phyloP scores from a whole-genome alignment of 148 eudicot species.

The Spergularia bocconei region DNA sequence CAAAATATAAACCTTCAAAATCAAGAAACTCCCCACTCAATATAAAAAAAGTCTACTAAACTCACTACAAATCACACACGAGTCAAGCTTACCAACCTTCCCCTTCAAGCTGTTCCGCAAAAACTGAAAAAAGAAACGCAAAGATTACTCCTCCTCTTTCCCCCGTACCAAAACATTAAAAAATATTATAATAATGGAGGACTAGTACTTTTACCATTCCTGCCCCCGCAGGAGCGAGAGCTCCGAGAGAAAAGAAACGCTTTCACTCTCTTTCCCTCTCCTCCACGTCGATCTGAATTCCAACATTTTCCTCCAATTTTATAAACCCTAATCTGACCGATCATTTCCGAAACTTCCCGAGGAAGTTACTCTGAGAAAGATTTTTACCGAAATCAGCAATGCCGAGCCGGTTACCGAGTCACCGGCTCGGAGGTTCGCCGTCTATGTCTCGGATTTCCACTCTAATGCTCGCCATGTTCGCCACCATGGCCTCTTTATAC shows the following conservation, averaged over 20 bases:
- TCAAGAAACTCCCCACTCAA: background rate
- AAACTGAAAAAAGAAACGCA: background rate
- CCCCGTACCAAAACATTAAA: too few relatives aligned
- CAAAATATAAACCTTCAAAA: background rate
- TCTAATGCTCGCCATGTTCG: constrained; percentile 65
- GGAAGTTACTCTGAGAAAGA: too few relatives aligned
- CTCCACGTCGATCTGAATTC: background rate
- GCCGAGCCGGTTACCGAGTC: constrained; percentile 51
- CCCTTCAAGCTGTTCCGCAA: background rate
- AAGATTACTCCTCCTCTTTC: background rate
- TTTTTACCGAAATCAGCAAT: constrained; percentile 28
- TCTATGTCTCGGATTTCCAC: constrained; percentile 45
- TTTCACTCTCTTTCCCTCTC: background rate
- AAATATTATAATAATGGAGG: background rate
- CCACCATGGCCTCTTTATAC: constrained; percentile 68
- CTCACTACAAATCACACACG: background rate
- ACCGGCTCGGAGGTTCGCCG: constrained; percentile 43
- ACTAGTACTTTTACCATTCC: too few relatives aligned
- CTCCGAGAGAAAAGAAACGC: background rate
- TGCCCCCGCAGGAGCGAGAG: too few relatives aligned
- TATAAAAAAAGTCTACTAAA: too few relatives aligned
- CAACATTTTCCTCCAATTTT: background rate
- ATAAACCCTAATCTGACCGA: background rate
- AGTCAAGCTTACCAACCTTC: background rate
- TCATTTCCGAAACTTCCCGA: background rate